Conservation (phyloP, 306 rosid genomes). For the Trifolium fragiferum region DNA sequence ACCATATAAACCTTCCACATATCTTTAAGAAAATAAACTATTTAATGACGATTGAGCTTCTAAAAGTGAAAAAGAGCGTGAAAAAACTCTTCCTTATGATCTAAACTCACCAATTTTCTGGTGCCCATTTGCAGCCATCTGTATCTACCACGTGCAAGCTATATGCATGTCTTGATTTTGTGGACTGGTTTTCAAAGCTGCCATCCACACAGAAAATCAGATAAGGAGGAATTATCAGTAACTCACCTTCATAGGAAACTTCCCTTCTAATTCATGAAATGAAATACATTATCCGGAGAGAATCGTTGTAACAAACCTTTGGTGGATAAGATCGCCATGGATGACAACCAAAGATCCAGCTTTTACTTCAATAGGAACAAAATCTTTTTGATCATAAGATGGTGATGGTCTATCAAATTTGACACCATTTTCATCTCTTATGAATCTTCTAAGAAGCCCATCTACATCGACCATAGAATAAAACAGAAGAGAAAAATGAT, state of each 20-base stretch:
- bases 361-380: constrained; percentile 90
- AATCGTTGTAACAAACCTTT: constrained; percentile 64
- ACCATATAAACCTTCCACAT: background rate
- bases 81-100: constrained; percentile 8
- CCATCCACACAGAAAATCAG: constrained; percentile 36
- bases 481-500: constrained; percentile 10
- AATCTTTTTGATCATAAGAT: constrained; percentile 69
- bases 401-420: constrained; percentile 82
- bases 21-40: constrained; percentile 29
- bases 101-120: constrained; percentile 79
- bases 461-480: constrained; percentile 51
- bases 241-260: constrained; percentile 18
- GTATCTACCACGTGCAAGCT: constrained; percentile 90
- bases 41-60: constrained; percentile 5
- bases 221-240: constrained; percentile 24
- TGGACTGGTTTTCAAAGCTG: constrained; percentile 91
- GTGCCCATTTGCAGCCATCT: constrained; percentile 91
- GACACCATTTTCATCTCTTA: constrained; percentile 78
- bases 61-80: constrained; percentile 3
- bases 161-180: constrained; percentile 92
- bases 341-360: constrained; percentile 88
- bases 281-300: constrained; percentile 31
- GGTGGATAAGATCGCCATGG: constrained; percentile 98
- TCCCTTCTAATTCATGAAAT: background rate
- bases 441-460: constrained; percentile 89